Evolutionary conservation across 2,329 filamentous ascomycete species (phyloP), one percentile per base, ranked within the genome.

Genomic region (Coleophoma crateriformis): DNA sequence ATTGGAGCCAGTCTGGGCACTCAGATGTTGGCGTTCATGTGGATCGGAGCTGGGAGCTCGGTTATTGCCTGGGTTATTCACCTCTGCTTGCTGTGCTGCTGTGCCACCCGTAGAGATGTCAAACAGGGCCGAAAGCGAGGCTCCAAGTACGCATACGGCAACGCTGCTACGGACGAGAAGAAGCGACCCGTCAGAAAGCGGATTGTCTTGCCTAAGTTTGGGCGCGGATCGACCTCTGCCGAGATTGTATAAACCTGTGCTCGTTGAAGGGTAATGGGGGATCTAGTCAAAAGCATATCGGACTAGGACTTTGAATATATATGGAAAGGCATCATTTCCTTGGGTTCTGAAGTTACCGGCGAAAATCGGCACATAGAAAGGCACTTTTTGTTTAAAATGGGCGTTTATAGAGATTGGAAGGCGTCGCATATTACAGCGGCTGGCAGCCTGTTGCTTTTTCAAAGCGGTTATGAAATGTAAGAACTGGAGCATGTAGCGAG

Each of bases 21-120:
- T 34, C 77, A 80, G 57, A 90, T 95, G 86, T 78, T 95, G 59
- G 85, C 72, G 0, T 92, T 95, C 63, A 91, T 94, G 84, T 96
- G 90, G 90, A 77, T 88, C 33, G 87, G 86, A 0, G 78, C 82
- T 1, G 79, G 74, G 0, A 79, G 84, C 52, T 78, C 81, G 1
- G 68, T 88, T 7, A 61, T 90, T 17, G 84, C 85, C 1, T 90
- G 88, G 59, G 66, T 86, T 32, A 71, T 92, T 20, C 87, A 94
- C 65, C 72, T 85, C 34, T 82, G 85, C 33, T 77, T 90, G 66
- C 88, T 85, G 60, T 95, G 89, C 68, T 92, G 87, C 66, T 88
- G 85, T 45, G 47, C 47, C 27, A 44, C 22, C 15, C 41, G 41
- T 14, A 27, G 41, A 27, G 41, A 44, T 15, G 27, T 44, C 8